Conservation (phyloP, 1,284 basidiomycete species). For the Calocybe gambosa region DNA sequence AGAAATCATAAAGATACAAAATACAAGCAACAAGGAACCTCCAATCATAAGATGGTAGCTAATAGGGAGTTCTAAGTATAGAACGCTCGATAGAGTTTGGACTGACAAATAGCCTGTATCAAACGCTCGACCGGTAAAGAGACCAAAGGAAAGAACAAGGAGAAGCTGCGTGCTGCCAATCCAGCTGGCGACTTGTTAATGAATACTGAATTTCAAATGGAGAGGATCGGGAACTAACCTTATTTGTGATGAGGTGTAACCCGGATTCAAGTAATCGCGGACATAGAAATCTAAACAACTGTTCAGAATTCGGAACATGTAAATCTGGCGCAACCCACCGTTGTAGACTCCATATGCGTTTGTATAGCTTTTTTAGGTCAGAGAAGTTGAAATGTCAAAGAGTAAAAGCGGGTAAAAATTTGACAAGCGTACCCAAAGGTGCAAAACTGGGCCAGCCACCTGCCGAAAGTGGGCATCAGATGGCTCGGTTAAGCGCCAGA, state of each 20-base stretch:
- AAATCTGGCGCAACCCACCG: constrained; percentile 19
- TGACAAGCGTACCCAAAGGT: constrained; percentile 28
- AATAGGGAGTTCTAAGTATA: not conserved
- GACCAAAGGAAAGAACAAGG: constrained; percentile 27
- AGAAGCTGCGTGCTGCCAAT: constrained; percentile 36
- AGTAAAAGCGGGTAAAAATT: not conserved
- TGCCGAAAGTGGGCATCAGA: constrained; percentile 8
- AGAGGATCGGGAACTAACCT: constrained; percentile 20
- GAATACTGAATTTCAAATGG: not conserved
- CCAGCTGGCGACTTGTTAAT: constrained; percentile 24
- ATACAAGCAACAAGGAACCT: constrained; percentile 15
- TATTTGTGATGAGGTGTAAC: constrained; percentile 32
- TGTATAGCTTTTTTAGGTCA: constrained; percentile 25
- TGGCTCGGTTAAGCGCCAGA: not conserved
- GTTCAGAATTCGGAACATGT: not conserved
- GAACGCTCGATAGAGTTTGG: not conserved
- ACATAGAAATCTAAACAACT: constrained; percentile 31
- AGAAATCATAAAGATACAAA: constrained; percentile 21
- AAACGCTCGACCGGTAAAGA: constrained; percentile 31
- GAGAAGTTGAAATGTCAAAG: not conserved
- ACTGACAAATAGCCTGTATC: constrained; percentile 32
- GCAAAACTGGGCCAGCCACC: constrained; percentile 30
- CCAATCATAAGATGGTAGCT: constrained; percentile 17
- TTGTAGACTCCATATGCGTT: constrained; percentile 37
- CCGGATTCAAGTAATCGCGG: constrained; percentile 28